These are phyloP conservation scores for Exserohilum turcica DNA, from an alignment of 2,329 filamentous ascomycete genomes.

Conservation along the genomic window DNA sequence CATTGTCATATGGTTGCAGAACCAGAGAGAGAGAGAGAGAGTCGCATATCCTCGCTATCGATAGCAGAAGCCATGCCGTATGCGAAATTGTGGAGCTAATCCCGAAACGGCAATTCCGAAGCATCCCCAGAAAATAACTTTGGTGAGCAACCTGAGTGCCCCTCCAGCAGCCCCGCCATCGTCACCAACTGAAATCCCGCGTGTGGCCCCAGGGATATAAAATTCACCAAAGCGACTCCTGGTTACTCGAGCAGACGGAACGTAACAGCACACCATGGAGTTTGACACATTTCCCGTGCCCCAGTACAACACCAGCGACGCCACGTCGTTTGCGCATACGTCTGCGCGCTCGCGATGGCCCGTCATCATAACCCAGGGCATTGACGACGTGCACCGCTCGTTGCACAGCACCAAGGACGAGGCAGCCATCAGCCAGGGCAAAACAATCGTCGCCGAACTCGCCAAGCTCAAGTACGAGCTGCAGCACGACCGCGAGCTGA, in stretches of 20 bases:
- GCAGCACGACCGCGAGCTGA: slow-evolving; percentile 82
- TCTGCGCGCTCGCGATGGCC: slow-evolving; percentile 92
- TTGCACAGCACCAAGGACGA: slow-evolving; percentile 64
- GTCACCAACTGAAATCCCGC: neutral
- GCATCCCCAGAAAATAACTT: slow-evolving; percentile 1
- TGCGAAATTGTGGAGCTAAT: neutral
- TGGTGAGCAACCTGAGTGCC: neutral
- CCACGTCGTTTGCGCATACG: slow-evolving; percentile 81
- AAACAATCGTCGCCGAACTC: slow-evolving; percentile 79
- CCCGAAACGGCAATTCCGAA: neutral
- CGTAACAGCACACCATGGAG: too few species aligned
- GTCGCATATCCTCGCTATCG: neutral
- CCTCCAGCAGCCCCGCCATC: neutral
- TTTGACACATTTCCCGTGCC: slow-evolving; percentile 57
- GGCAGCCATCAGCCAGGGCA: slow-evolving; percentile 77
- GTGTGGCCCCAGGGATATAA: too few species aligned
- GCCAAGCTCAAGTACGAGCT: slow-evolving; percentile 91
- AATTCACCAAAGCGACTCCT: too few species aligned
- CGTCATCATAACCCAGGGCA: slow-evolving; percentile 87
- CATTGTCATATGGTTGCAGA: too few species aligned
- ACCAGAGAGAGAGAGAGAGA: too few species aligned
- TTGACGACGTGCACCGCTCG: slow-evolving; percentile 90
- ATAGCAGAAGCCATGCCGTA: neutral
- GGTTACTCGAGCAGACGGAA: too few species aligned
- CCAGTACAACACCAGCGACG: slow-evolving; percentile 78